Evolutionary conservation across 1,284 basidiomycete species (phyloP).

Genomic region (Termitomyces sp.): DNA sequence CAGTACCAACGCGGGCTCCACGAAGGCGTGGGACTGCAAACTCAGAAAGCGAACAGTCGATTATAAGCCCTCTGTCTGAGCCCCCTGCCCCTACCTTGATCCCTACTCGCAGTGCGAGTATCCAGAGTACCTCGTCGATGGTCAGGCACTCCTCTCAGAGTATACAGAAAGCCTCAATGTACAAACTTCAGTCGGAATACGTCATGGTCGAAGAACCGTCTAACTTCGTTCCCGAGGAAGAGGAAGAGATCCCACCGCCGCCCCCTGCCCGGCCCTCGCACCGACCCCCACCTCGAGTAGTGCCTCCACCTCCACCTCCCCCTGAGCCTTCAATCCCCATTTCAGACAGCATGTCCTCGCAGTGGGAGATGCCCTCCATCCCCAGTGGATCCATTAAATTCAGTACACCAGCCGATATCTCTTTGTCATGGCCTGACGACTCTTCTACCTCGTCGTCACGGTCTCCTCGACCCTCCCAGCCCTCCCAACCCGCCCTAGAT

Average conservation of each 20-base stretch:
- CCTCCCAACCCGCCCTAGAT: conserved; percentile 5
- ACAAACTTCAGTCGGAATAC: conserved; percentile 41
- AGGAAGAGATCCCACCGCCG: conserved; percentile 33
- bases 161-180: conserved; percentile 18
- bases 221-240: conserved; percentile 21
- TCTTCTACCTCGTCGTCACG: conserved; percentile 15
- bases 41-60: conserved; percentile 16
- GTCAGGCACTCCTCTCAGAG: conserved; percentile 30
- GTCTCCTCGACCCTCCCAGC: conserved; percentile 17
- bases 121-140: conserved; percentile 20
- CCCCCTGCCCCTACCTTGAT: conserved; percentile 36
- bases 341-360: conserved; percentile 35
- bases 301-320: conserved; percentile 23
- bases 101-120: conserved; percentile 31
- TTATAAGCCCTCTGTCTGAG: conserved; percentile 18
- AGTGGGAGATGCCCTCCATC: conserved; percentile 53
- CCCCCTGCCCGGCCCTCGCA: conserved; percentile 37
- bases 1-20: conserved; percentile 26
- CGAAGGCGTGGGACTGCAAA: conserved; percentile 13
- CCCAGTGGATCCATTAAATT: conserved; percentile 36
- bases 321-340: conserved; percentile 22
- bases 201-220: conserved; percentile 53
- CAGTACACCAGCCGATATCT: conserved; percentile 31
- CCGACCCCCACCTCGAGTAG: conserved; percentile 30
- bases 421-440: conserved; percentile 36